Base-by-base conservation (phyloP, 345 rosid species). In the Aquilaria malaccensis region DNA sequence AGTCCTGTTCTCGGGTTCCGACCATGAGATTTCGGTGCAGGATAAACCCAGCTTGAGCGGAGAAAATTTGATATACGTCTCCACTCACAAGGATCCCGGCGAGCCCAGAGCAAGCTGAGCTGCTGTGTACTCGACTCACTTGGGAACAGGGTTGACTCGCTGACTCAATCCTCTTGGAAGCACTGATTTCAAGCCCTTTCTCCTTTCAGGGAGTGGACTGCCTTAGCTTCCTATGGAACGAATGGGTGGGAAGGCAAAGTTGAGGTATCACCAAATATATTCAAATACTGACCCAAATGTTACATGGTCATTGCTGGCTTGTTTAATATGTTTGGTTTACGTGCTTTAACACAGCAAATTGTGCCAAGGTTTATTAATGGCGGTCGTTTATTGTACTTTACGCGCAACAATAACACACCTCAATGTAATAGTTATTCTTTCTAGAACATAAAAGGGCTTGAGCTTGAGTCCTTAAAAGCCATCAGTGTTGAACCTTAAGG, bases 171-270 rank as follows among this genome's bases (percentile, higher is more conserved):
- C 96, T 9, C 48, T 29, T 10, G 86, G 83, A 9, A 22, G 85
- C 29, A 92, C 95, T 9, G 95, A 92, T 69, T 89, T 80, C 50
- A 85, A 92, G 65, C 96, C 95, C 1, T 92, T n/a, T 89, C 95
- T 11, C 98, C 89, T 0, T 85, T 90, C 2, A 95, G 95, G 4
- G 54, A 60, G 15, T 76, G 70, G 79, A 89, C 96, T 0, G 91
- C 95, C 0, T 93, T 89, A 58, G 91, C 95, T 13, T 92, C 93
- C 0, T 92, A 86, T 47, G 95, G 89, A 11, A 79, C 65, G 65
- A 60, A 51, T 29, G 93, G 91, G 0, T 92, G 96, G 96, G 56
- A 50, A 9, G 93, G 98, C 15, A 92, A 88, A 61, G 84, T 86
- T 13, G 87, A 81, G 71, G 92, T 22, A 22, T 22, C 22, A 22